These are phyloP conservation scores for Ramularia endophylla DNA, from an alignment of 2,329 filamentous ascomycete genomes.

Conservation along the genomic window DNA sequence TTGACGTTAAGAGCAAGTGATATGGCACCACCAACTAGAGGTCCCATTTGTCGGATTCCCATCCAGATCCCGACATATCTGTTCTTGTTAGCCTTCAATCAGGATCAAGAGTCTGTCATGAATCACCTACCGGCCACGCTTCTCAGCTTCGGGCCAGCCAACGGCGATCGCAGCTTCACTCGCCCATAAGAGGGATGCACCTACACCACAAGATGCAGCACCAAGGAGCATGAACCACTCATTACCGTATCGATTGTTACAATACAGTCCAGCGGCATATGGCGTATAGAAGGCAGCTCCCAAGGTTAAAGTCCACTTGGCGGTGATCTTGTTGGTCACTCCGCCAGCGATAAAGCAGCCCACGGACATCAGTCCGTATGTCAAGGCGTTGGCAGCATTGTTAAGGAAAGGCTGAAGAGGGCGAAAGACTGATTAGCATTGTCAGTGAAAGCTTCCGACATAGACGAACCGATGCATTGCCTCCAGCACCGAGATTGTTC, in stretches of 20 bases:
- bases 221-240: slow-evolving; percentile 49
- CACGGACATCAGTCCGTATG: slow-evolving; percentile 44
- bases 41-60: slow-evolving; percentile 47
- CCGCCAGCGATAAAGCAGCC: slow-evolving; percentile 46
- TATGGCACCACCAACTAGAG: slow-evolving; percentile 44
- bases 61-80: slow-evolving; percentile 45
- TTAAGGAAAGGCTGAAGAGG: slow-evolving; percentile 50
- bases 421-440: too few relatives aligned
- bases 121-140: slow-evolving; percentile 35
- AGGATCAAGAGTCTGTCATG: too few relatives aligned
- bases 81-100: too few relatives aligned
- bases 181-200: slow-evolving; percentile 48
- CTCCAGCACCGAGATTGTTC: slow-evolving; percentile 49
- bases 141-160: slow-evolving; percentile 44
- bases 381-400: slow-evolving; percentile 48
- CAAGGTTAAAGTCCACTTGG: slow-evolving; percentile 41
- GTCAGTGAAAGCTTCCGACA: too few relatives aligned
- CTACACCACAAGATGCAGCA: slow-evolving; percentile 44
- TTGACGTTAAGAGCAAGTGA: slow-evolving; percentile 45
- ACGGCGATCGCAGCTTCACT: slow-evolving; percentile 46
- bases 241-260: slow-evolving; percentile 47
- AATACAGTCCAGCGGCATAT: slow-evolving; percentile 45
- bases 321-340: slow-evolving; percentile 45
- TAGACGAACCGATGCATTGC: too few relatives aligned
- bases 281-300: slow-evolving; percentile 45